Evolutionary conservation across 2,329 filamentous ascomycete species (phyloP), one percentile per base, ranked within the genome.

Genomic region (Westerdykella aurantiaca): DNA sequence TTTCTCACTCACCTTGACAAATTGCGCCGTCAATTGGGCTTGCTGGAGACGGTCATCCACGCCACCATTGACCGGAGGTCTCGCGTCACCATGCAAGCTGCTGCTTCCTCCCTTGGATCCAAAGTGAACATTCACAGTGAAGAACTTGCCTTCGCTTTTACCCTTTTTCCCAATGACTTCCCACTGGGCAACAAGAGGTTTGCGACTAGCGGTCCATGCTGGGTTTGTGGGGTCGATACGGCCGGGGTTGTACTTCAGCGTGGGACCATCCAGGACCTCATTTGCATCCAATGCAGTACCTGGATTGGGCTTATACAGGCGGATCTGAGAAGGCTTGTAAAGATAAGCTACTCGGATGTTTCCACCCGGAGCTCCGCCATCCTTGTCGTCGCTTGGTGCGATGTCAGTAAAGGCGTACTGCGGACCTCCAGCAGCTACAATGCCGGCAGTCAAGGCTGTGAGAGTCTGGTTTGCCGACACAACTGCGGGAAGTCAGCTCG

Each of bases 341-440:
- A 88, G 72, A 66, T 85, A 88, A 0, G 82, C 83, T 38, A 73
- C 71, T 37, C 83, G 83, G 63, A 88, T 87, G 69, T 88, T 87
- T 31, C 82, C 83, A 12, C 84, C 83, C 1, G 81, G 79, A 48
- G 78, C 68, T 29, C 84, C 84, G 45, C 84, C 84, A 51, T 86
- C 82, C 48, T 74, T 54, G 62, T 77, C 72, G 59, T 85, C 69
- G 29, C 75, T 66, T 2, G 83, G 83, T 35, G 70, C 72, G 43
- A 87, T 74, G 49, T 81, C 76, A 22, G 75, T 69, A 56, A 76
- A 86, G 34, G 70, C 67, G 66, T 88, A 88, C 34, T 62, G 54
- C 9, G 72, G 64, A 1, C 77, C 70, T 18, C 75, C 75, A 9
- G 72, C 66, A 3, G 61, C 55, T 37, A 69, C 63, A 55, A 86